Conservation (phyloP, 1,284 basidiomycete genomes). For the Somion occarium region DNA sequence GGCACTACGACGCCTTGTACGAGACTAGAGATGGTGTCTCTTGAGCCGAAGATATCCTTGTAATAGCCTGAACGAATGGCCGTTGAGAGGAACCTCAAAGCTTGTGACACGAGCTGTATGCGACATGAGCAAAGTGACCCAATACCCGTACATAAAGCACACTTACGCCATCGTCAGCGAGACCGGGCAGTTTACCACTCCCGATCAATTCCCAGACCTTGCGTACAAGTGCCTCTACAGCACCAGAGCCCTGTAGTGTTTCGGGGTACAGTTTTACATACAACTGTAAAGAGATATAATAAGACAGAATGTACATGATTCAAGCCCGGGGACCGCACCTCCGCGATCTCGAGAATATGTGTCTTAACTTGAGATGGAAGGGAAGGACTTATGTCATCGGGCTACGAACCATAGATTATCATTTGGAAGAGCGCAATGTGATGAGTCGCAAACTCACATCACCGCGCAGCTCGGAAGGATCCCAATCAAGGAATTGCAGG, state of each 20-base stretch:
- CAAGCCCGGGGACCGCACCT: conserved; percentile 36
- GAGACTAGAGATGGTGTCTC: conserved; percentile 78
- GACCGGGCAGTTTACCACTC: conserved; percentile 60
- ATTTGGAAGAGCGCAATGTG: conserved; percentile 4
- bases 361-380: conserved; percentile 86
- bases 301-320: not conserved
- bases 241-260: conserved; percentile 63
- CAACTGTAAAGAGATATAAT: conserved; percentile 43
- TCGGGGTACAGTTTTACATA: conserved; percentile 93
- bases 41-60: conserved; percentile 63
- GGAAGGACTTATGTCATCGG: conserved; percentile 81
- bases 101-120: conserved; percentile 90
- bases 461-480: conserved; percentile 61
- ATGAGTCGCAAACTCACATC: conserved; percentile 50
- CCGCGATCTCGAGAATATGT: conserved; percentile 87
- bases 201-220: conserved; percentile 90
- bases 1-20: conserved; percentile 91
- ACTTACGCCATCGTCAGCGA: conserved; percentile 79
- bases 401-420: conserved; percentile 36
- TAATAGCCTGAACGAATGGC: conserved; percentile 87
- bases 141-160: not conserved
- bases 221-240: conserved; percentile 82
- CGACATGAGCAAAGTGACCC: too few species aligned
- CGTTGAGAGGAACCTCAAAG: conserved; percentile 88
- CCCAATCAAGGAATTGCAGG: conserved; percentile 77